phyloP scores from a whole-genome alignment of 2,329 filamentous ascomycete species.

The Furcasterigmium sp. region DNA sequence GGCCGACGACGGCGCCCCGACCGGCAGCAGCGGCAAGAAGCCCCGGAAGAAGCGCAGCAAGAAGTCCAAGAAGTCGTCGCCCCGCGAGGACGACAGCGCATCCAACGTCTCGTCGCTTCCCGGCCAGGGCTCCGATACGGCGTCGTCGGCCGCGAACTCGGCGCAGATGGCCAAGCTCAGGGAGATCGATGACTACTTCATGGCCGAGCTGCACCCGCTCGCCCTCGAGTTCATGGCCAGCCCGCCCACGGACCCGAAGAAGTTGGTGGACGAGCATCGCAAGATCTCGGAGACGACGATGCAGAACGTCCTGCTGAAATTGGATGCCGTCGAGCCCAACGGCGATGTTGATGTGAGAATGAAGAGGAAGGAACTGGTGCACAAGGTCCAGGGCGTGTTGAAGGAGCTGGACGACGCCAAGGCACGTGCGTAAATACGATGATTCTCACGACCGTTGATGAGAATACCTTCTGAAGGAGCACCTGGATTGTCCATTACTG shows the following conservation, averaged over 20 bases:
- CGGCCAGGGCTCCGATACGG: slow-evolving; percentile 25
- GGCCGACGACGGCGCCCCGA: slow-evolving; percentile 34
- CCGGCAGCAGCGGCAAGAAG: slow-evolving; percentile 20
- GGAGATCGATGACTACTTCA: slow-evolving; percentile 60
- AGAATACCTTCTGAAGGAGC: too few relatives aligned
- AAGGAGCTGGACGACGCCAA: slow-evolving; percentile 51
- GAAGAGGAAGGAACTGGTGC: slow-evolving; percentile 68
- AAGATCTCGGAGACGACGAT: slow-evolving; percentile 71
- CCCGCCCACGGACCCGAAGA: slow-evolving; percentile 62
- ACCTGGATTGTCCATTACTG: too few relatives aligned
- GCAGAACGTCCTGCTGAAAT: slow-evolving; percentile 69
- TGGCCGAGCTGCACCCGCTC: slow-evolving; percentile 57
- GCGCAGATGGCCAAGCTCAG: slow-evolving; percentile 56
- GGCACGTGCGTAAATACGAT: not conserved
- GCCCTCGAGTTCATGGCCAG: slow-evolving; percentile 56
- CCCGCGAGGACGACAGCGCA: slow-evolving; percentile 31
- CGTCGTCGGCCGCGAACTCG: slow-evolving; percentile 28
- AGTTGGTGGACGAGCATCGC: slow-evolving; percentile 68
- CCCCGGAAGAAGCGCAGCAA: slow-evolving; percentile 34
- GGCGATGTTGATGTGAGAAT: slow-evolving; percentile 60
- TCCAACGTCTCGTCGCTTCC: slow-evolving; percentile 27
- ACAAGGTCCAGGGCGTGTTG: slow-evolving; percentile 62
- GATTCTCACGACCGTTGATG: too few relatives aligned
- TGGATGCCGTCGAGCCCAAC: slow-evolving; percentile 71
- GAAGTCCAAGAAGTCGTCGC: slow-evolving; percentile 32